Base-by-base conservation (phyloP, 495 filamentous ascomycete genomes). In the Penicillium waksmanii region DNA sequence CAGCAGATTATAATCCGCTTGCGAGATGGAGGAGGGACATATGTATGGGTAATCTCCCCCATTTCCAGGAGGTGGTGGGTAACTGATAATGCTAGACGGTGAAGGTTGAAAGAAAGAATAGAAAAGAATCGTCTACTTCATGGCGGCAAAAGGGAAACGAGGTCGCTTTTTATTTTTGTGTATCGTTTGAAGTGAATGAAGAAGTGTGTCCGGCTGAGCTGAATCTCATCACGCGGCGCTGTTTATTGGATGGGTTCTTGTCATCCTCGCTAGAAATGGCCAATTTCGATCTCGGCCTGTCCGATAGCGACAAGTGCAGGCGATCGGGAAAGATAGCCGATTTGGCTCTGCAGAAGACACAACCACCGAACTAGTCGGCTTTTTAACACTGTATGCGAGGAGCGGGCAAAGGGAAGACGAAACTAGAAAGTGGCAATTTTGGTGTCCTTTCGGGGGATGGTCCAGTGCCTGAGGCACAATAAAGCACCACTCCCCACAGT, bases 1-100 rank as follows among this genome's bases (percentile, higher is more conserved):
- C 65, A 67, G 65, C 65, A 67, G 23, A 50, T 58, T 13, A 40
- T 50, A 18, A 51, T 58, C 5, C 46, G 47, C 36, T 50, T 58
- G 15, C 42, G 42, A 10, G 42, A 44, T 44, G 42, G 42, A 44
- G 42, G n/a, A 53, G n/a, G 19, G 51, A 35, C 8, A n/a, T 27
- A 23, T 31, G 13, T 25, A 10, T 50, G 11, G 21, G 5, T 15
- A 18, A 13, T 25, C 33, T 50, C 42, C n/a, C n/a, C 42, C 42
- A 44, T 44, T 9, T 18, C 27, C 27, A 31, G 27, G 6, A 4
- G 2, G 27, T 4, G 27, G 27, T 31, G 27, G 27, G 27, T 31
- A 31, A 31, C 6, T 31, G 25, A 27, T 27, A 27, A 27, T 27
- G 25, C 25, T 27, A 27, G 25, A 27, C 6, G 4, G 25, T 27